Evolutionary conservation across 345 rosid species (phyloP), one percentile per base, ranked within the genome.

Genomic region (Gossypioides kirkii): DNA sequence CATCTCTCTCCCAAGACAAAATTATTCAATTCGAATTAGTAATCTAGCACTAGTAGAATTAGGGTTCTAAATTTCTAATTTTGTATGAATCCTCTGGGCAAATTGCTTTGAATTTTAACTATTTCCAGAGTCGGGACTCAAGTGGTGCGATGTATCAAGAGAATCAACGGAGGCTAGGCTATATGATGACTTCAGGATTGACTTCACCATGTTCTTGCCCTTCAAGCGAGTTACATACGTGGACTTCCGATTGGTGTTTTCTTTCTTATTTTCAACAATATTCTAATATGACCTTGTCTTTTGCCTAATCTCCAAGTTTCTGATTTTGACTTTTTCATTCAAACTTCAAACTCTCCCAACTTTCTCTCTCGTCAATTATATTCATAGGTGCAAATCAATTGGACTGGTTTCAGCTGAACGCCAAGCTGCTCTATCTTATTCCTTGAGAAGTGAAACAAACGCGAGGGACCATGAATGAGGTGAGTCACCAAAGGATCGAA

Each of bases 401-500:
- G 1, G 12, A 16, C 26, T n/a, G 47, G 23, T 38, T 12, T n/a
- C 3, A 10, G 23, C 17, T 10, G 68, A 63, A 41, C 17, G 10
- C 1, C 68, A 41, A 5, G 17, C 52, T 10, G 28, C 50, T 64
- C 32, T 2, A 38, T 4, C 32, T 22, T 65, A 20, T 6, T 3
- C 10, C 53, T 16, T 22, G 12, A 45, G 36, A 45, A 32, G 16
- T 22, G 36, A 43, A 74, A 54, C 53, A 43, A 65, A 65, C 13
- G 5, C 4, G 8, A 25, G 58, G 12, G 58, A 68, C 52, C 71
- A n/a, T 72, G 75, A 47, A 47, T 36, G 58, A 72, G 17, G 25
- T 72, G 25, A 46, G 4, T 72, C 68, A 72, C 36, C 56, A 72
- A 61, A 72, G 67, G 11, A 46, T 72, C 45, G 60, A 71, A 71